These are phyloP conservation scores for Pseudocercospora vitis DNA, from an alignment of 2,329 filamentous ascomycete genomes.

Conservation along the genomic window DNA sequence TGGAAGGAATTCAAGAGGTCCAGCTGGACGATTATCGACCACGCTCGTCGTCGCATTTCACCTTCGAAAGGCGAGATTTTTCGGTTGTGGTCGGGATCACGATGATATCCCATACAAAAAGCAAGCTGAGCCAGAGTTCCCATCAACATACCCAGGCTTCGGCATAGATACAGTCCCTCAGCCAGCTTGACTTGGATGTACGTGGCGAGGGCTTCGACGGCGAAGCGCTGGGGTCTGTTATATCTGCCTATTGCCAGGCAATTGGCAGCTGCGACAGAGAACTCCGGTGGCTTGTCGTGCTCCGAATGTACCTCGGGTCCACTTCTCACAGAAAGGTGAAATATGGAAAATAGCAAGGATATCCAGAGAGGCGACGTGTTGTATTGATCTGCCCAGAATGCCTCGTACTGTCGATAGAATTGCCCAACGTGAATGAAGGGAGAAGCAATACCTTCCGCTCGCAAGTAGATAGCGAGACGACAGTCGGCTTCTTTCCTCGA, in stretches of 20 bases:
- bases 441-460: constrained; percentile 19
- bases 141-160: constrained; percentile 14
- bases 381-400: constrained; percentile 46
- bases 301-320: constrained; percentile 4
- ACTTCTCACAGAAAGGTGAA: constrained; percentile 14
- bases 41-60: constrained; percentile 48
- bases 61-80: constrained; percentile 37
- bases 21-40: constrained; percentile 43
- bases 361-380: constrained; percentile 46
- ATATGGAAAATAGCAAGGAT: constrained; percentile 45
- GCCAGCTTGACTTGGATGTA: constrained; percentile 19
- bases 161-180: constrained; percentile 16
- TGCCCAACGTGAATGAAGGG: constrained; percentile 20
- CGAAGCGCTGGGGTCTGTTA: constrained; percentile 12
- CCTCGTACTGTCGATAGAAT: constrained; percentile 40
- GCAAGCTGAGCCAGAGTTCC: constrained; percentile 16
- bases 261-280: constrained; percentile 12
- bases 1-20: constrained; percentile 48
- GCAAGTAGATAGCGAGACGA: constrained; percentile 18
- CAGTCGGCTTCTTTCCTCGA: constrained; percentile 17
- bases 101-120: constrained; percentile 43
- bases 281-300: constrained; percentile 1
- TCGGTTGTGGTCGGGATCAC: constrained; percentile 36
- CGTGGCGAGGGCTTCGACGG: constrained; percentile 15
- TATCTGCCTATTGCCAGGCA: constrained; percentile 21